These are phyloP conservation scores for Eragrostis curvula DNA, from an alignment of 176 grass and related monocot species.

Conservation along the genomic window DNA sequence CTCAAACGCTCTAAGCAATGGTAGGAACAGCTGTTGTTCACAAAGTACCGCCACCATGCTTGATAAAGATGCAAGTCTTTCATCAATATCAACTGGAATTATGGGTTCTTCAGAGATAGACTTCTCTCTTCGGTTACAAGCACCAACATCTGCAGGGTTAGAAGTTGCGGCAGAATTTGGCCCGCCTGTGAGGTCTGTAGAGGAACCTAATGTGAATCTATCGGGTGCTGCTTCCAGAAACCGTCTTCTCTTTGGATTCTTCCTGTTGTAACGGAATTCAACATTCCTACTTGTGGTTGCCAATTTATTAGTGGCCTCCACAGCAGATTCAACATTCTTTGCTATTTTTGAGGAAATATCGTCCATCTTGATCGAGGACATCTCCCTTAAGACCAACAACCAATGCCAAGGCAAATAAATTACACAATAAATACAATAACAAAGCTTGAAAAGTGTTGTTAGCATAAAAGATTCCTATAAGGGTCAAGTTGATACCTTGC, in stretches of 20 bases:
- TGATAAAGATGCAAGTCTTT: conserved; percentile 74
- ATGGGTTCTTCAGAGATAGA: conserved; percentile 34
- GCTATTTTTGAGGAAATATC: conserved; percentile 71
- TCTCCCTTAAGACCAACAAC: conserved; percentile 56
- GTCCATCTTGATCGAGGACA: conserved; percentile 74
- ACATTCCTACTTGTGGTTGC: conserved; percentile 54
- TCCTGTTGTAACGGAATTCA: conserved; percentile 80
- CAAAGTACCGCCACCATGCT: conserved; percentile 93
- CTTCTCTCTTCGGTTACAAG: conserved; percentile 53
- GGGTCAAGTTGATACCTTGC: conserved; percentile 59
- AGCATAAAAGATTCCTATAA: conserved; percentile 8
- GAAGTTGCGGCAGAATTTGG: conserved; percentile 43
- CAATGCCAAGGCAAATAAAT: conserved; percentile 42
- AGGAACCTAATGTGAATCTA: conserved; percentile 43
- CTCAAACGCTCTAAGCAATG: conserved; percentile 90
- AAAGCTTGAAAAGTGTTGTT: conserved; percentile 43
- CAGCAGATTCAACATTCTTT: conserved; percentile 77
- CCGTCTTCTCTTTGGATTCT: conserved; percentile 83
- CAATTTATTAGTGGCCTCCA: conserved; percentile 87
- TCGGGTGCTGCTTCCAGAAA: conserved; percentile 51
- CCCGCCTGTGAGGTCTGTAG: conserved; percentile 33
- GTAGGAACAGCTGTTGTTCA: conserved; percentile 88
- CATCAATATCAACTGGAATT: conserved; percentile 60
- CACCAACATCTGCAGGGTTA: conserved; percentile 40
- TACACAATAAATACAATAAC: conserved; percentile 39